phyloP scores from a whole-genome alignment of 768 basidiomycete species.

The Tylopilus felleus region DNA sequence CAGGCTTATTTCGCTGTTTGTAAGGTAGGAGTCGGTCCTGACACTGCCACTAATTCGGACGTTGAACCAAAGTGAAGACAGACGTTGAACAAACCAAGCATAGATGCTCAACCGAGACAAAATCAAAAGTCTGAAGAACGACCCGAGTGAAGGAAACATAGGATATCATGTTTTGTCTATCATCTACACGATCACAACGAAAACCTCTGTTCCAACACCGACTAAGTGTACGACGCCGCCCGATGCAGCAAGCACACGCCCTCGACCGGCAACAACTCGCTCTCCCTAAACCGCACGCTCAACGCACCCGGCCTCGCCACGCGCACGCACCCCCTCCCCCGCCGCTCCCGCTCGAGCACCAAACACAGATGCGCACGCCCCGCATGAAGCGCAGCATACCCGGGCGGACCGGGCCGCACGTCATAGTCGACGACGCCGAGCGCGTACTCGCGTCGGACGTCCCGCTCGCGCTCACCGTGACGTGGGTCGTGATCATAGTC shows the following conservation, averaged over 20 bases:
- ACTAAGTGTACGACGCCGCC: constrained; percentile 1
- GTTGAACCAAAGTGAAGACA: too few species aligned
- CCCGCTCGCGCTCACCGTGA: constrained; percentile 1
- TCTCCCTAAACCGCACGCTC: constrained; percentile 23
- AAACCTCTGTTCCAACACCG: not conserved
- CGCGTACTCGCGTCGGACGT: constrained; percentile 13
- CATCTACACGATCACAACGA: not conserved
- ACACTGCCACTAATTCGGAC: too few species aligned
- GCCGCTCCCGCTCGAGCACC: constrained; percentile 22
- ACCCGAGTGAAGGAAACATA: too few species aligned
- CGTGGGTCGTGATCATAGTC: not conserved
- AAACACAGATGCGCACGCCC: constrained; percentile 21
- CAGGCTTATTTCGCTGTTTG: too few species aligned
- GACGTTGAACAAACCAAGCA: too few species aligned
- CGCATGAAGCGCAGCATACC: constrained; percentile 18
- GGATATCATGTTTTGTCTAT: not conserved
- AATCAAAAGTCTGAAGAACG: too few species aligned
- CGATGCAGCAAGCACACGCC: constrained; percentile 22
- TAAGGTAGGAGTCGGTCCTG: too few species aligned
- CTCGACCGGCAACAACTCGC: constrained; percentile 20
- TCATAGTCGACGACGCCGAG: constrained; percentile 26
- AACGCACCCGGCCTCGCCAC: constrained; percentile 20
- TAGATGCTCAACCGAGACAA: too few species aligned
- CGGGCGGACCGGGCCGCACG: constrained; percentile 16
- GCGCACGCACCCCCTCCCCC: constrained; percentile 21